These are phyloP conservation scores for Peniophora sp. DNA, from an alignment of 1,284 basidiomycete species.

Conservation along the genomic window DNA sequence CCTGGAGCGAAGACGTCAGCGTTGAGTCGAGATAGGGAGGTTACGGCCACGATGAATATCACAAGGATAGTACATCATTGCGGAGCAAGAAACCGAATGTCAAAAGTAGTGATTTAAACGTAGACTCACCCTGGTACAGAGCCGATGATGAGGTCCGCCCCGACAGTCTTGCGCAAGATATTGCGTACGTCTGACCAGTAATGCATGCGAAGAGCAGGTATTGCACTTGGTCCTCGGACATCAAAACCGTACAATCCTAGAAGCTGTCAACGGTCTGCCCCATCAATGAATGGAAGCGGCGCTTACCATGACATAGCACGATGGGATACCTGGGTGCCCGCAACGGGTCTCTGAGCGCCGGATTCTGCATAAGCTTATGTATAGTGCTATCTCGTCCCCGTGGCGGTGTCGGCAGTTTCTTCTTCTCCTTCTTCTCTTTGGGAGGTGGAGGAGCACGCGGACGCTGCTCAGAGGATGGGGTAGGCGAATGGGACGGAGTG, in stretches of 20 bases:
- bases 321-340: conserved; percentile 83
- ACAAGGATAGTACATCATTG: neutral
- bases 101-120: too few species aligned
- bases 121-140: conserved; percentile 82
- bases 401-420: too few species aligned
- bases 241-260: conserved; percentile 94
- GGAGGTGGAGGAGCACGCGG: neutral
- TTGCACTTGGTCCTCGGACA: conserved; percentile 67
- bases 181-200: conserved; percentile 93
- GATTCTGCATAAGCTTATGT: conserved; percentile 66
- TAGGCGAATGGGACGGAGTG: neutral
- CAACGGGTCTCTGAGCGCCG: conserved; percentile 67
- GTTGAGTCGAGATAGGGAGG: too few species aligned
- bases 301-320: conserved; percentile 88
- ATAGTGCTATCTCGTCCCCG: conserved; percentile 40
- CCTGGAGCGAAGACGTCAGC: conserved; percentile 29
- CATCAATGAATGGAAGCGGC: conserved; percentile 7
- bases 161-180: conserved; percentile 76
- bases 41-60: neutral
- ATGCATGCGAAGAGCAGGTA: conserved; percentile 80
- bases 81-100: neutral
- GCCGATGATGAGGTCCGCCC: conserved; percentile 93
- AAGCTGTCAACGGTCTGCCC: conserved; percentile 8
- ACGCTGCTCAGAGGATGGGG: neutral
- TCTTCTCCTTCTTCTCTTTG: neutral